Conservation (phyloP, 768 basidiomycete species). For the Kwoniella sp. region DNA sequence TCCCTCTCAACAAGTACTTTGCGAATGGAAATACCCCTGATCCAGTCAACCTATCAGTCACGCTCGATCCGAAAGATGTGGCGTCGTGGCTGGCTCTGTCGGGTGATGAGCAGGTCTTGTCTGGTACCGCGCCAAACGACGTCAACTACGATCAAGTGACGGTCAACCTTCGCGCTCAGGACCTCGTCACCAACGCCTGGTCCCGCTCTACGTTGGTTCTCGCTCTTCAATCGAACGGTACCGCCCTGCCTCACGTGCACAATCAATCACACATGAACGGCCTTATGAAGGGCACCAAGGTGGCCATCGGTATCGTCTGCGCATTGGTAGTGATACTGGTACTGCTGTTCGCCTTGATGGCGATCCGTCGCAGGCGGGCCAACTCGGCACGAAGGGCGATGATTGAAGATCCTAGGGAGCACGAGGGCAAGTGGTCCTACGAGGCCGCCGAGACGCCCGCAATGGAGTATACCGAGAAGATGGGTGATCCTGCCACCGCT, state of each 20-base stretch:
- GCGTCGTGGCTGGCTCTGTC: constrained; percentile 57
- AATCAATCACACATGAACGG: constrained; percentile 6
- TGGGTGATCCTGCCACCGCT: constrained; percentile 20
- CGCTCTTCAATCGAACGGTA: constrained; percentile 10
- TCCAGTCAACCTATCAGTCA: constrained; percentile 54
- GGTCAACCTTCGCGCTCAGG: constrained; percentile 11
- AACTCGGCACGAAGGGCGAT: background rate
- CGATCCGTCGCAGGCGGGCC: background rate
- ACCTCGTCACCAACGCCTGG: constrained; percentile 25
- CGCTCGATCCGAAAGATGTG: constrained; percentile 56
- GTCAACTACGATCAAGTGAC: constrained; percentile 27
- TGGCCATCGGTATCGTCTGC: constrained; percentile 8
- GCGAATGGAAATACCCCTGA: constrained; percentile 54
- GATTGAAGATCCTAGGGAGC: background rate
- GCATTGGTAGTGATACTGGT: constrained; percentile 5
- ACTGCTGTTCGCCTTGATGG: background rate
- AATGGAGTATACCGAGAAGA: constrained; percentile 19
- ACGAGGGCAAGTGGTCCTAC: constrained; percentile 14
- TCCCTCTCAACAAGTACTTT: constrained; percentile 58
- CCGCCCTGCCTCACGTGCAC: background rate
- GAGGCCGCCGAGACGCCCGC: constrained; percentile 22
- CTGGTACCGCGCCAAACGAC: constrained; percentile 58
- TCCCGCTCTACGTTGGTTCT: constrained; percentile 19
- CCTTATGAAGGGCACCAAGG: constrained; percentile 4
- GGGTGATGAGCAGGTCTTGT: constrained; percentile 52